Base-by-base conservation (phyloP, 805 yeast genomes). In the Nakazawaea siamensis region DNA sequence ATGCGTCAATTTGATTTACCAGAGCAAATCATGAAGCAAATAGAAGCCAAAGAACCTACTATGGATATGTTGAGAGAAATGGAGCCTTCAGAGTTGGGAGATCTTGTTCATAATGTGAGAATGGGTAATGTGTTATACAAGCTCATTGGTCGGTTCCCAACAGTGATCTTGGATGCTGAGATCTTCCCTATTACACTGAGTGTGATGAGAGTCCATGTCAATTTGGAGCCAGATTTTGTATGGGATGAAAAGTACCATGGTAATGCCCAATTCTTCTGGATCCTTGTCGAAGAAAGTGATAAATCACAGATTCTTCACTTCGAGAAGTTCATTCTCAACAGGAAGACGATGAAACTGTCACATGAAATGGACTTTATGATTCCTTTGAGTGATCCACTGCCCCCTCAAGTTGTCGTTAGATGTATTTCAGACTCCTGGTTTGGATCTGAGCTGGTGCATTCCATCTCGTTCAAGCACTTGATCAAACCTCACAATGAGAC, bases 331-430 rank as follows among this genome's bases (percentile, higher is more conserved):
- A 72, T 87, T 17, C 53, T 92, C 32, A 74, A 73, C 41, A 73
- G 66, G 42, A 72, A 66, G 31, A 78, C 74, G 41, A 51, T 76
- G 51, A 60, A 60, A 4, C 58, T 62, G 12, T 54, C 61, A 1
- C 94, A 84, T 53, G 84, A 76, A 47, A 62, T 88, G 64, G 96
- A 90, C 47, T 86, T 90, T 48, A 86, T 94, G 79, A 82, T 92
- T 28, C 98, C 98, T 0, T 57, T 88, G 35, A 64, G 81, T 3
- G 94, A 85, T 47, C 95, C 95, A 2, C 57, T 80, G n/a, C 97
- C 97, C 0, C 77, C 90, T 0, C 97, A 92, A 53, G 70, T 92
- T 21, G 73, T 85, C 5, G 76, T 90, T 3, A 68, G 87, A 34
- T 80, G 80, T 1, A 58, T 85, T 4, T 84, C 94, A 4, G 97